Evolutionary conservation across 2,329 filamentous ascomycete species (phyloP).

Genomic region (Macroventuria anomochaeta): DNA sequence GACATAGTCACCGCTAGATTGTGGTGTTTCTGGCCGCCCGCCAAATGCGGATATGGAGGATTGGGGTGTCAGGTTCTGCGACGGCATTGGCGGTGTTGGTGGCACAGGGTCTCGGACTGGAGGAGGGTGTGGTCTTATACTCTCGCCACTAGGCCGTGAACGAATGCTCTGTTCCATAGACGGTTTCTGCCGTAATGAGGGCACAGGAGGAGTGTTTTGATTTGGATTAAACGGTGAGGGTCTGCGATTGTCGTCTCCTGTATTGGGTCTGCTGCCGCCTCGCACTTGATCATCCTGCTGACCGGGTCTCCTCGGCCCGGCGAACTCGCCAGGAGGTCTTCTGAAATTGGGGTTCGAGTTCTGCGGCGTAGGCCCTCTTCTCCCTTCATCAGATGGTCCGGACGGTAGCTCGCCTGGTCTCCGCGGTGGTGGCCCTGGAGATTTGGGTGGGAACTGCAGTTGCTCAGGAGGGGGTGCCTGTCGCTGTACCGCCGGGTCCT

Average conservation of each 20-base stretch:
- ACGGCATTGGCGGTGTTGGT: conserved; percentile 32
- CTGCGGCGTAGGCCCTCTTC: conserved; percentile 22
- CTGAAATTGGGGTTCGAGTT: conserved; percentile 32
- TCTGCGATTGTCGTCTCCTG: conserved; percentile 40
- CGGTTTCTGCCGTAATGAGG: conserved; percentile 39
- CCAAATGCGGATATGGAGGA: conserved; percentile 49
- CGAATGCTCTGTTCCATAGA: conserved; percentile 47
- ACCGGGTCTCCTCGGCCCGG: conserved; percentile 31
- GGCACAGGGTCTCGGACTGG: conserved; percentile 42
- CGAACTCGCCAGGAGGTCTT: conserved; percentile 28
- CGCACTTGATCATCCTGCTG: conserved; percentile 27
- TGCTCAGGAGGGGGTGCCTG: conserved; percentile 24
- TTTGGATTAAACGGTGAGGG: conserved; percentile 31
- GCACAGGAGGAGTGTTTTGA: conserved; percentile 34
- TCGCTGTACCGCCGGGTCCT: conserved; percentile 21
- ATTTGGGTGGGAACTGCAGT: conserved; percentile 30
- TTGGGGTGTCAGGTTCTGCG: conserved; percentile 49
- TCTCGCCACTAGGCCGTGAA: conserved; percentile 45
- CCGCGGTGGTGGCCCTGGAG: conserved; percentile 29
- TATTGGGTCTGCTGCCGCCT: conserved; percentile 33
- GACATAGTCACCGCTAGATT: conserved; percentile 27
- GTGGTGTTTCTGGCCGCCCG: conserved; percentile 41
- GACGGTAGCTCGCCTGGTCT: conserved; percentile 28
- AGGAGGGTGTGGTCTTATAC: conserved; percentile 40
- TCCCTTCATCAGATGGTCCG: conserved; percentile 21